Conservation (phyloP, 768 basidiomycete species). For the Boletus pseudopeckii region DNA sequence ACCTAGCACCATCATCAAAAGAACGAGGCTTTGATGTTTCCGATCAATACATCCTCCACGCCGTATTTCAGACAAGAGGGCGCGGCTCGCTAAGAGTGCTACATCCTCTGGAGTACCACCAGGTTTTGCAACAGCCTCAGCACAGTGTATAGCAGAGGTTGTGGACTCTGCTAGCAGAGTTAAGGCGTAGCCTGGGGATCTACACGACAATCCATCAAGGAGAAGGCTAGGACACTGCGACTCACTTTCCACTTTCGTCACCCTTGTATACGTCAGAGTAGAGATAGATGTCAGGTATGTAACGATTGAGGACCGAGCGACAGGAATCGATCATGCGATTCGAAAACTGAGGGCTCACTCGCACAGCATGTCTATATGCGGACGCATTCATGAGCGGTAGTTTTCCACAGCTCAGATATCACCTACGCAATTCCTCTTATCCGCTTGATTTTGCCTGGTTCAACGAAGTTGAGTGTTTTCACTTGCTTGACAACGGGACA, state of each 20-base stretch:
- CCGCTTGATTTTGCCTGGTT: constrained; percentile 86
- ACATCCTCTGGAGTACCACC: constrained; percentile 91
- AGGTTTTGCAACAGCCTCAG: constrained; percentile 82
- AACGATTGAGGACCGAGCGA: constrained; percentile 89
- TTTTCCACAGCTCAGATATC: background rate
- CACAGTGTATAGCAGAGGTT: constrained; percentile 80
- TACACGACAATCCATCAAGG: constrained; percentile 28
- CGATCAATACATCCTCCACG: constrained; percentile 89
- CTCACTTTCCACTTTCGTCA: constrained; percentile 94
- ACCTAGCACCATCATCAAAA: constrained; percentile 92
- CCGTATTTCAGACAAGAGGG: constrained; percentile 74
- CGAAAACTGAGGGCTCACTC: constrained; percentile 95
- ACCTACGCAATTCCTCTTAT: constrained; percentile 95
- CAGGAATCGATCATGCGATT: constrained; percentile 96
- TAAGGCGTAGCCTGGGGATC: constrained; percentile 94
- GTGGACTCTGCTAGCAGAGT: constrained; percentile 90
- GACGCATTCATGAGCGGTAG: background rate
- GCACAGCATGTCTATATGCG: constrained; percentile 80
- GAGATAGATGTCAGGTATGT: constrained; percentile 96
- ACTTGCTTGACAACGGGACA: constrained; percentile 89
- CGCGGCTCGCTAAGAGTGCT: constrained; percentile 74
- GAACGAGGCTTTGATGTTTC: constrained; percentile 80
- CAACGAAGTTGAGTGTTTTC: constrained; percentile 90
- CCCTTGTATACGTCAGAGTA: constrained; percentile 99
- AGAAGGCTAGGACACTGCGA: constrained; percentile 4